Evolutionary conservation across 805 yeast genomes (phyloP).

Genomic region (Ogataea zsoltii): DNA sequence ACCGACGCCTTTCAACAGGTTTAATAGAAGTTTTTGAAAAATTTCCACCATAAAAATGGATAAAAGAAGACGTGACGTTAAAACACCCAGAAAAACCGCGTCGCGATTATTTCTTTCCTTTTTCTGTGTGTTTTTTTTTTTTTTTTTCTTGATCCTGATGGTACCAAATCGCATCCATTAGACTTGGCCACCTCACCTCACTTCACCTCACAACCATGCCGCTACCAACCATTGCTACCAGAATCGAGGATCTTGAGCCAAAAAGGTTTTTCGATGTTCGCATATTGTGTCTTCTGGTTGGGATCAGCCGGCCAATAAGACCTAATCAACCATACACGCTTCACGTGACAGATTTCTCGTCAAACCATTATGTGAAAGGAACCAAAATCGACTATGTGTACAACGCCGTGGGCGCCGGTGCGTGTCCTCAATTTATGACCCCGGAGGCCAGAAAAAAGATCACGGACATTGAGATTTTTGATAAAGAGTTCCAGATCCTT

Average conservation of each 20-base stretch:
- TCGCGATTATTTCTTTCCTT: too few species aligned
- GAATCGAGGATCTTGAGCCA: not conserved
- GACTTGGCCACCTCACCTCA: too few species aligned
- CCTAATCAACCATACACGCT: constrained; percentile 17
- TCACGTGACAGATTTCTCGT: constrained; percentile 27
- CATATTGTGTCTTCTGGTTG: constrained; percentile 22
- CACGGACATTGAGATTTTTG: constrained; percentile 10
- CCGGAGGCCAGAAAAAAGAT: not conserved
- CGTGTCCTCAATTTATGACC: not conserved
- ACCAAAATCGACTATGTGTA: constrained; percentile 5
- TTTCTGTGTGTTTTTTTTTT: too few species aligned
- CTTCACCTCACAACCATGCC: too few species aligned
- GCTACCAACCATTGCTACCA: too few species aligned
- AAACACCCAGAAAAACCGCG: too few species aligned
- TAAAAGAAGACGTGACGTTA: too few species aligned
- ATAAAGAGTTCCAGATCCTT: constrained; percentile 1
- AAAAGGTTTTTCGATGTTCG: constrained; percentile 6
- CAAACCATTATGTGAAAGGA: not conserved
- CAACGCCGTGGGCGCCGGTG: not conserved
- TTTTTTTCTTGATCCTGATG: too few species aligned
- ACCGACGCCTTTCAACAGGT: constrained; percentile 27
- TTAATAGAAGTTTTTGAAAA: not conserved
- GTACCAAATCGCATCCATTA: too few species aligned
- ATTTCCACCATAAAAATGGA: not conserved
- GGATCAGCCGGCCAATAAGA: constrained; percentile 17